phyloP scores from a whole-genome alignment of 2,329 filamentous ascomycete genomes.

The Hyphodiscus sp. region DNA sequence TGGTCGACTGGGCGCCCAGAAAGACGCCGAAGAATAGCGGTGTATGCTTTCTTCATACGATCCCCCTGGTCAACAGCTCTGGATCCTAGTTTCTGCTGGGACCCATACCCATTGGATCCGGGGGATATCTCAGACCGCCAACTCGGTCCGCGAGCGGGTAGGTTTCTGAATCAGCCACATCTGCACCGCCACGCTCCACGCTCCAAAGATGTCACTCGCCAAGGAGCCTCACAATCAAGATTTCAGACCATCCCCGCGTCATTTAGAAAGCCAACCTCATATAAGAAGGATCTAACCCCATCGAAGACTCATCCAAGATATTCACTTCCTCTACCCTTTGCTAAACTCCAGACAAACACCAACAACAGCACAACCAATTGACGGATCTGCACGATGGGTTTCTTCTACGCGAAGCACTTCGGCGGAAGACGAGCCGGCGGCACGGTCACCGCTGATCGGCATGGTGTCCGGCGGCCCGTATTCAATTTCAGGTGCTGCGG shows the following conservation, averaged over 20 bases:
- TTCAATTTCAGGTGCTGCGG: slow-evolving; percentile 43
- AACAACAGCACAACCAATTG: too few species aligned
- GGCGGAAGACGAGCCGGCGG: slow-evolving; percentile 36
- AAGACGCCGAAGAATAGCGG: neutral
- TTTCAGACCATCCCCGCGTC: neutral
- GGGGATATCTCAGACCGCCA: neutral
- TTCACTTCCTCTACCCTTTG: too few species aligned
- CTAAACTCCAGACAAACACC: too few species aligned
- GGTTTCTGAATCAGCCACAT: neutral
- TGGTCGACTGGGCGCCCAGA: too few species aligned
- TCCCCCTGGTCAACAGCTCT: neutral
- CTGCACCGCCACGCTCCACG: neutral
- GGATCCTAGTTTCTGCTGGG: too few species aligned
- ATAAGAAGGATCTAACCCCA: too few species aligned
- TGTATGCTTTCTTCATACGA: neutral
- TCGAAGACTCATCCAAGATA: too few species aligned
- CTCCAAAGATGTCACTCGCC: neutral
- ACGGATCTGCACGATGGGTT: slow-evolving; percentile 25
- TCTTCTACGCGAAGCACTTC: slow-evolving; percentile 33
- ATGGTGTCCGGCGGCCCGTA: slow-evolving; percentile 43
- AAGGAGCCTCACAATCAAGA: neutral
- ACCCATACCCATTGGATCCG: too few species aligned
- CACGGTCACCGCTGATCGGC: slow-evolving; percentile 43
- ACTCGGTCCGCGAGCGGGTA: neutral
- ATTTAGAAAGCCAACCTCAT: neutral